Base-by-base conservation (phyloP, 371 early-diverging fungal species). In the Mucor racemosus region DNA sequence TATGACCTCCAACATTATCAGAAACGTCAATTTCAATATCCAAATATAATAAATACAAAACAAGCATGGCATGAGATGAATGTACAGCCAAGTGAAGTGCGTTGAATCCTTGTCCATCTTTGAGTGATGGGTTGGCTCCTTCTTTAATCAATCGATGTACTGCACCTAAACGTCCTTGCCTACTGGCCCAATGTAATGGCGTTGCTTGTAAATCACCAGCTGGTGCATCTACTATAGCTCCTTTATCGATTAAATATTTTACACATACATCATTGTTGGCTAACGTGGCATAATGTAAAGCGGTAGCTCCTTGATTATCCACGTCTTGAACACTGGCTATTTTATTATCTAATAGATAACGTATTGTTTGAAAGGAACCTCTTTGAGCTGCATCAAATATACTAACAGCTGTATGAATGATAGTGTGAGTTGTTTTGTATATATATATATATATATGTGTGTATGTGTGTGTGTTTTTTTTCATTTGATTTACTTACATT, bases 1-100 rank as follows among this genome's bases (percentile, higher is more conserved):
- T 97, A 39, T 94, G 90, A 2, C 81, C 84, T 17, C 91, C 91
- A 50, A 91, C 83, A 11, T 82, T 72, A 66, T 98, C 99, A 3
- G 78, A 72, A 0, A 76, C 65, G 71, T 98, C 94, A 9, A 94
- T 83, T 50, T 90, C 88, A 72, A 91, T 83, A 11, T 91, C 92
- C 6, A 86, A 72, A 57, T 76, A 85, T 21, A 90, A 74, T 3
- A 94, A 63, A 64, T 90, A 95, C 5, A 93, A 62, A 5, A 94
- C 83, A 61, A 95, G 77, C 79, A 94, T 80, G 0, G 89, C 78
- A 44, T 92, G 88, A 7, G 91, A 92, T 1, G 93, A 92, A 63
- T 97, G 97, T n/a, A 93, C 94, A 3, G 95, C 92, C 1, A 97
- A 84, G 72, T 98, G 98, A 21, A 98, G 81, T 0, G 92, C 89